phyloP scores from a whole-genome alignment of 352 stramenopile genomes.

The Phytophthora brassicae region DNA sequence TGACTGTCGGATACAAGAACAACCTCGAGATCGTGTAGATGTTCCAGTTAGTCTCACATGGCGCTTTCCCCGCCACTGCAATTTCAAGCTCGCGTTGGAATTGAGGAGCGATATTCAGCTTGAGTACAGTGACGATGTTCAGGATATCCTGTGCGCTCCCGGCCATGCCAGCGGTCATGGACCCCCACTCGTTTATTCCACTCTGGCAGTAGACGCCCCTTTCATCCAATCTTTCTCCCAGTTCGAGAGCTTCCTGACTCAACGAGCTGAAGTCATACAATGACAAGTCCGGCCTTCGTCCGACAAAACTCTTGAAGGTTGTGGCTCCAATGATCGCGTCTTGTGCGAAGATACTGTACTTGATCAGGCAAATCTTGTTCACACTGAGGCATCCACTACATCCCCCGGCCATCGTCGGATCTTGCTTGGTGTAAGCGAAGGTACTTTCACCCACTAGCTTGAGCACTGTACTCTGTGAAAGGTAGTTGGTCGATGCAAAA shows the following conservation, averaged over 20 bases:
- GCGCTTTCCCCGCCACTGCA: constrained; percentile 16
- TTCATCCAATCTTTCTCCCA: constrained; percentile 18
- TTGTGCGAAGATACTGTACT: constrained; percentile 29
- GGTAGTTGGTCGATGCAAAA: constrained; percentile 21
- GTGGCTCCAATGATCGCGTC: constrained; percentile 28
- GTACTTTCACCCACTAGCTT: constrained; percentile 28
- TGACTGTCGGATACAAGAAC: constrained; percentile 27
- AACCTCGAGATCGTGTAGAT: constrained; percentile 26
- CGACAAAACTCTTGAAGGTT: constrained; percentile 22
- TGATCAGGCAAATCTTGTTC: constrained; percentile 25
- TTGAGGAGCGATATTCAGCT: constrained; percentile 24
- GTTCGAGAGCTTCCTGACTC: constrained; percentile 12
- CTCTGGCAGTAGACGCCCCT: constrained; percentile 27
- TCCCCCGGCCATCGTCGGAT: constrained; percentile 27
- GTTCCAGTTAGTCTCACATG: constrained; percentile 22
- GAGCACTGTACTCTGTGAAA: constrained; percentile 17
- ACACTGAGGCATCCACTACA: constrained; percentile 20
- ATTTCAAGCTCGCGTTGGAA: constrained; percentile 23
- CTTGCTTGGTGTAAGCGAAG: constrained; percentile 28
- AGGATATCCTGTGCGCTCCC: constrained; percentile 24
- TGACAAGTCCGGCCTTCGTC: constrained; percentile 24
- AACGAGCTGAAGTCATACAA: constrained; percentile 26
- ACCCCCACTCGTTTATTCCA: constrained; percentile 33
- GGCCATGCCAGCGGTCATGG: constrained; percentile 20
- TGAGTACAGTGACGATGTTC: constrained; percentile 21